These are phyloP conservation scores for Aspergillus cejpii DNA, from an alignment of 2,329 filamentous ascomycete genomes.

Conservation along the genomic window DNA sequence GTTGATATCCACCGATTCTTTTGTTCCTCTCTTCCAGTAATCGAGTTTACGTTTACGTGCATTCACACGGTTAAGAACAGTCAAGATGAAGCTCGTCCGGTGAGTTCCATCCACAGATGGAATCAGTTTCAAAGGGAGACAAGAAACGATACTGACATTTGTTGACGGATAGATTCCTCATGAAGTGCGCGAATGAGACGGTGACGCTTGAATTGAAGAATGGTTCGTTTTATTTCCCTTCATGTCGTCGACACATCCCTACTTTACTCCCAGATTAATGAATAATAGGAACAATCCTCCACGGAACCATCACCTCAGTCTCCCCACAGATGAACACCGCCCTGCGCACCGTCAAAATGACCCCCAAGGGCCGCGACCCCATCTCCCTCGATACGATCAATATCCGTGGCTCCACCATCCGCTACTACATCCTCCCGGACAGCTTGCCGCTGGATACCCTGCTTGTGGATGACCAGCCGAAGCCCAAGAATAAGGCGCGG, in stretches of 20 bases:
- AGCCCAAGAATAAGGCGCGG: conserved; percentile 98
- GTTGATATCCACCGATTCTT: not conserved
- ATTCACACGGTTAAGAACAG: not conserved
- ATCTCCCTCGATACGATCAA: conserved; percentile 92
- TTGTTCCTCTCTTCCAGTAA: not conserved
- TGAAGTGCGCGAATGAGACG: conserved; percentile 99
- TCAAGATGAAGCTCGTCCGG: conserved; percentile 94
- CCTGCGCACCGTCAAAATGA: conserved; percentile 95
- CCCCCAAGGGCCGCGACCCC: conserved; percentile 75
- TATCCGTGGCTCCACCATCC: conserved; percentile 89
- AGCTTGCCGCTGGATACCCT: conserved; percentile 90
- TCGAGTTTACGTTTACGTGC: not conserved
- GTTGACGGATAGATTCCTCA: conserved; percentile 82
- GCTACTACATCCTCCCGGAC: conserved; percentile 95
- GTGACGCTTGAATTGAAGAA: conserved; percentile 98
- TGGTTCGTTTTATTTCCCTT: conserved; percentile 62
- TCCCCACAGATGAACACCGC: conserved; percentile 98
- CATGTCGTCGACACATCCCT: too few species aligned
- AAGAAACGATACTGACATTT: conserved; percentile 11
- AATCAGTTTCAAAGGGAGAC: conserved; percentile 5
- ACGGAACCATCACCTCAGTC: conserved; percentile 94
- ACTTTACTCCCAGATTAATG: too few species aligned
- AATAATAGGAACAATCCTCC: conserved; percentile 83
- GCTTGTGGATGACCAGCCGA: conserved; percentile 90
- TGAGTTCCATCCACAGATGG: conserved; percentile 47